A percentile compares a stretch with the other conserved stretches of the same genome.
Conservation (phyloP, 805 yeast genomes). For the Candida germanica region DNA sequence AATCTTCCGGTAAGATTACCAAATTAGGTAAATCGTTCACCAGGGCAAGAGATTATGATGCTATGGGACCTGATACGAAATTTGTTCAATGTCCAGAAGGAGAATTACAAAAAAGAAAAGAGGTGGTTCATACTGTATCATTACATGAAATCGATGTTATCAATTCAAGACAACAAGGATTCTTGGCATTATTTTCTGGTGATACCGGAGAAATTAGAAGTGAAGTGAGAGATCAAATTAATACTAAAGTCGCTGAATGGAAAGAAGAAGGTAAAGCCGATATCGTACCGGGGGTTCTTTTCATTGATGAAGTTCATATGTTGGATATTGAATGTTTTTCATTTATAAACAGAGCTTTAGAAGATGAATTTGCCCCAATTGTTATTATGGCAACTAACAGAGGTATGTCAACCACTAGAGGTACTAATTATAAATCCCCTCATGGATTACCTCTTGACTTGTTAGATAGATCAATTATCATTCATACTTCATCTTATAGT, state of each 20-base stretch:
- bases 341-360: conserved; percentile 91
- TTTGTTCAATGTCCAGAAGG: conserved; percentile 99
- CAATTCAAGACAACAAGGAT: conserved; percentile 96
- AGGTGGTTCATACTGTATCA: conserved; percentile 96
- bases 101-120: conserved; percentile 92
- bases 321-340: conserved; percentile 96
- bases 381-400: conserved; percentile 98
- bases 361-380: conserved; percentile 94
- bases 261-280: conserved; percentile 98
- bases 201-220: conserved; percentile 97
- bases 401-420: conserved; percentile 90
- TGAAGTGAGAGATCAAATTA: conserved; percentile 94
- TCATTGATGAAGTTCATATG: conserved; percentile 98
- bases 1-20: conserved; percentile 90
- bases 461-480: conserved; percentile 89
- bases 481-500: conserved; percentile 76
- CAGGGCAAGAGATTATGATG: conserved; percentile 95
- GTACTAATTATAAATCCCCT: conserved; percentile 90
- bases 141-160: conserved; percentile 97
- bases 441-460: conserved; percentile 97
- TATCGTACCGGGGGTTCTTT: conserved; percentile 94
- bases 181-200: conserved; percentile 90
- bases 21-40: conserved; percentile 95
- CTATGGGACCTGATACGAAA: conserved; percentile 97
- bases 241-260: conserved; percentile 96